These are phyloP conservation scores for Phlebiopsis gigantea DNA, from an alignment of 768 basidiomycete species.

Conservation along the genomic window DNA sequence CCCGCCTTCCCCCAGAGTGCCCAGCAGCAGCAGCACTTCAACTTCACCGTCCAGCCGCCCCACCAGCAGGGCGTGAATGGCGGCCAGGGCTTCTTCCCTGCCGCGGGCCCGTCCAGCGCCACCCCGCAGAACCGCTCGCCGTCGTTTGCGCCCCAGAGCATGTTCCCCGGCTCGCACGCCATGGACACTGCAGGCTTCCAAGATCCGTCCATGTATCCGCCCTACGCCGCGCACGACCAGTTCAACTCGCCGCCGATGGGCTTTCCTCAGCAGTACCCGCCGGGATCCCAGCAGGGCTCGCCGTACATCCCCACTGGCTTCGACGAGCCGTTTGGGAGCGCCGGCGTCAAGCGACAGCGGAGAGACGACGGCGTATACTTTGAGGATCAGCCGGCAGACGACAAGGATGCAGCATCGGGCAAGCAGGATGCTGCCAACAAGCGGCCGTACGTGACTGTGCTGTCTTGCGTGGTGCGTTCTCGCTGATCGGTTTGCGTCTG, in stretches of 20 bases:
- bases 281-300: background rate
- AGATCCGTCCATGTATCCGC: background rate
- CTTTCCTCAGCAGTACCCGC: background rate
- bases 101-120: background rate
- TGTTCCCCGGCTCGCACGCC: background rate
- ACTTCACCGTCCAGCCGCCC: slow-evolving; percentile 3
- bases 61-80: background rate
- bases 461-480: background rate
- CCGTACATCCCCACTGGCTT: background rate
- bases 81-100: background rate
- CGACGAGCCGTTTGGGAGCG: background rate
- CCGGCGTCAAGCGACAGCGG: background rate
- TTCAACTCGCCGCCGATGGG: background rate
- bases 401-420: background rate
- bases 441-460: slow-evolving; percentile 9
- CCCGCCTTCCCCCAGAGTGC: background rate
- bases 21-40: slow-evolving; percentile 3
- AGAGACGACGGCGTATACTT: background rate
- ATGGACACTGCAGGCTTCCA: background rate
- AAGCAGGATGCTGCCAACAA: slow-evolving; percentile 4
- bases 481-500: background rate
- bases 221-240: too few relatives aligned
- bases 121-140: background rate
- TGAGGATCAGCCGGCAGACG: background rate
- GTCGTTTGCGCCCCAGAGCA: background rate